Conservation (phyloP, 2,329 filamentous ascomycete species). For the Leptographium flavum region DNA sequence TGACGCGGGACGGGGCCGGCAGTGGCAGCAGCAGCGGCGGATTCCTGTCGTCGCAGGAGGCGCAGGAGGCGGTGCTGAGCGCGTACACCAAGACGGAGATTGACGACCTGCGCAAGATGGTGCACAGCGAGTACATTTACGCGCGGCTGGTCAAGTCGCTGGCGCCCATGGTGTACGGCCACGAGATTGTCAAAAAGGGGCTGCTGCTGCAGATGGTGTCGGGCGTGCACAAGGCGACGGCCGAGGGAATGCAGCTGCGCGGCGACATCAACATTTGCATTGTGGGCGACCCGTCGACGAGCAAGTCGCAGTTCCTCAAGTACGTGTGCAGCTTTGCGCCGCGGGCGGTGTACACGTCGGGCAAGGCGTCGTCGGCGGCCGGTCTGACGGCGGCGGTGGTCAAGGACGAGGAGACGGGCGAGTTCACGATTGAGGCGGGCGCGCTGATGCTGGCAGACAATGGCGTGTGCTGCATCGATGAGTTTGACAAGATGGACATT, state of each 20-base stretch:
- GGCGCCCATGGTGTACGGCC: conserved; percentile 92
- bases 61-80: conserved; percentile 73
- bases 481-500: conserved; percentile 99
- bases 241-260: conserved; percentile 88
- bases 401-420: conserved; percentile 95
- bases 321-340: conserved; percentile 97
- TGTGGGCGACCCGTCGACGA: conserved; percentile 91
- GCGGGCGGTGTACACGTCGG: conserved; percentile 90
- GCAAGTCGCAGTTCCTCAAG: conserved; percentile 95
- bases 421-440: conserved; percentile 97
- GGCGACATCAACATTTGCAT: conserved; percentile 99
- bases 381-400: conserved; percentile 95
- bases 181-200: conserved; percentile 96
- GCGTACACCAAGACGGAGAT: conserved; percentile 81
- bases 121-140: conserved; percentile 93
- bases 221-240: conserved; percentile 83
- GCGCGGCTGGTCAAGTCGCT: conserved; percentile 83
- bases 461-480: conserved; percentile 94
- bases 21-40: conserved; percentile 4
- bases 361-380: conserved; percentile 91
- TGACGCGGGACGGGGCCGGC: conserved; percentile 37
- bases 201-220: conserved; percentile 87
- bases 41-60: conserved; percentile 33
- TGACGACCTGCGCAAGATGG: conserved; percentile 80
- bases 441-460: conserved; percentile 96